Conservation (phyloP, 23 red algal species). For the Gracilariopsis chorda region DNA sequence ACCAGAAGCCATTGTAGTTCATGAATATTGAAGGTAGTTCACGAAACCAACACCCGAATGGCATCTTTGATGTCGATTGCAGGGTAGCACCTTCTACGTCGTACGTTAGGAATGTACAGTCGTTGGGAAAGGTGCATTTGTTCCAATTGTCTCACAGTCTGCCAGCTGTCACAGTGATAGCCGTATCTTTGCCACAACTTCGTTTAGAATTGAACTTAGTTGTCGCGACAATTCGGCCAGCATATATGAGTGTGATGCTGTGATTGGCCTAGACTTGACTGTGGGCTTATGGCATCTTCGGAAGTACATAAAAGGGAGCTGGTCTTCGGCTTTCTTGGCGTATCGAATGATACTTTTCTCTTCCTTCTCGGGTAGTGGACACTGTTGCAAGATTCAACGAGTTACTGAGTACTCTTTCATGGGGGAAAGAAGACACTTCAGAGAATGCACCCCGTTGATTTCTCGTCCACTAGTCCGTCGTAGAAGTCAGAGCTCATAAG, state of each 20-base stretch:
- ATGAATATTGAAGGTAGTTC: neutral
- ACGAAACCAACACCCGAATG: neutral
- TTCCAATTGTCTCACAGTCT: too few species aligned
- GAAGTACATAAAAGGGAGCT: neutral
- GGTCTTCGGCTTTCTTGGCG: neutral
- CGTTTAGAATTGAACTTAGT: neutral
- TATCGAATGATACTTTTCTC: neutral
- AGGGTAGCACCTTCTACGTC: neutral
- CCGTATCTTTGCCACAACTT: neutral
- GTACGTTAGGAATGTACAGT: neutral
- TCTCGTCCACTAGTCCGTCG: neutral
- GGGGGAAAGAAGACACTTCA: neutral
- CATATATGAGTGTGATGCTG: too few species aligned
- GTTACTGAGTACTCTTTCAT: neutral
- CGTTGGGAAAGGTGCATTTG: neutral
- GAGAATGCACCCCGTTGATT: neutral
- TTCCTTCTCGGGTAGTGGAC: too few species aligned
- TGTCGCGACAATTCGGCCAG: neutral
- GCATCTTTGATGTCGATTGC: neutral
- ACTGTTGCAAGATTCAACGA: neutral
- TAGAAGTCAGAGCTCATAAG: neutral
- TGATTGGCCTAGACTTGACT: neutral
- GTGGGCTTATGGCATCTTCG: neutral
- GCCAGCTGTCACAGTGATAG: neutral
- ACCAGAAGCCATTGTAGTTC: neutral